phyloP scores from a whole-genome alignment of 176 grass and related monocot species.

The Secale cereale region DNA sequence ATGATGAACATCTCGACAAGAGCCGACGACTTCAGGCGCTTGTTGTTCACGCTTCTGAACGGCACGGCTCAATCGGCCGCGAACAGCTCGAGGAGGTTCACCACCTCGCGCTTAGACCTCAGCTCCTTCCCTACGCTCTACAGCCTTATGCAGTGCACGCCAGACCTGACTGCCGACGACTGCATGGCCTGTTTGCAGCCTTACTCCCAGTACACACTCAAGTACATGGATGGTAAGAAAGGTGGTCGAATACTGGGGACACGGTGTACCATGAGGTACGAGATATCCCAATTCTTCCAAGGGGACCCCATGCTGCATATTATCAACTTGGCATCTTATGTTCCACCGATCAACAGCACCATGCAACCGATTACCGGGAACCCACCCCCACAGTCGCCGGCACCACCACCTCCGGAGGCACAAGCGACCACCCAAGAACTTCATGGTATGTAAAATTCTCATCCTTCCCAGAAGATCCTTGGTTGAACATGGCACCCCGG shows the following conservation, averaged over 20 bases:
- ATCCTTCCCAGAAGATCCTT: background rate
- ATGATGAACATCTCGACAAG: background rate
- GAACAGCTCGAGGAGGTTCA: slow-evolving; percentile 10
- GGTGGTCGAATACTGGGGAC: background rate
- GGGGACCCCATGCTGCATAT: background rate
- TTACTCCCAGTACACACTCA: background rate
- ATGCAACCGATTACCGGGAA: background rate
- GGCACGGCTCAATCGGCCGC: slow-evolving; percentile 3
- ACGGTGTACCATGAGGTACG: slow-evolving; percentile 23
- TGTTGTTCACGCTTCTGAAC: slow-evolving; percentile 7
- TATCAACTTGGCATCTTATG: background rate
- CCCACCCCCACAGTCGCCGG: background rate
- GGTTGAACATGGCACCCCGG: background rate
- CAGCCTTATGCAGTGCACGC: slow-evolving; percentile 51
- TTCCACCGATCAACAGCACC: background rate
- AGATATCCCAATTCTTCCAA: slow-evolving; percentile 10
- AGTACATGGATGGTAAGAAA: background rate
- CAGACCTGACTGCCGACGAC: slow-evolving; percentile 10
- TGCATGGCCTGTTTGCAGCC: slow-evolving; percentile 28
- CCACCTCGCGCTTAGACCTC: background rate
- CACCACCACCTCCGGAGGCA: background rate
- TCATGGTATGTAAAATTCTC: background rate
- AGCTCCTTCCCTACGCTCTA: background rate
- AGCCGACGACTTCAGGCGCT: background rate
- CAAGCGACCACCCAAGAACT: background rate